Conservation (phyloP, 2,329 filamentous ascomycete genomes). For the Penicillium glabrum region DNA sequence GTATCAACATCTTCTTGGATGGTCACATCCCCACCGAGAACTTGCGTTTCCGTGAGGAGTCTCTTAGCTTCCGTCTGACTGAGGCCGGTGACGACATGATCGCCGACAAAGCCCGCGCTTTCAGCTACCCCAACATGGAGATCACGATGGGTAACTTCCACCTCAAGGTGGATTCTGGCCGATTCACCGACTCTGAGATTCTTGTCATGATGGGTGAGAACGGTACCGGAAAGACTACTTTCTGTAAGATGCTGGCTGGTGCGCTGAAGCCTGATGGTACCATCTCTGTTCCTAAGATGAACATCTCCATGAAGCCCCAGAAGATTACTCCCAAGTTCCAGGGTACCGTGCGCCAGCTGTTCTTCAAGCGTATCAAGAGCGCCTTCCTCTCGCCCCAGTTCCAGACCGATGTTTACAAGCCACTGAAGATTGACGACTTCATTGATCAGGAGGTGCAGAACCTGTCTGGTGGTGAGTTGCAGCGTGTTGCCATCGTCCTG, state of each 20-base stretch:
- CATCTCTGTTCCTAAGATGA: constrained; percentile 82
- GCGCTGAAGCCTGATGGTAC: constrained; percentile 85
- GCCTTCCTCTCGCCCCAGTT: constrained; percentile 96
- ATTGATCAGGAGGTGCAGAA: constrained; percentile 99
- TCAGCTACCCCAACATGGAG: constrained; percentile 84
- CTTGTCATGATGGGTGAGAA: constrained; percentile 99
- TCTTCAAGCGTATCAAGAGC: constrained; percentile 99
- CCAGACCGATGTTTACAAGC: constrained; percentile 99
- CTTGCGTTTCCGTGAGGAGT: constrained; percentile 95
- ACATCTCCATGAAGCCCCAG: constrained; percentile 99
- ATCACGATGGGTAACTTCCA: constrained; percentile 91
- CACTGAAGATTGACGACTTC: constrained; percentile 98
- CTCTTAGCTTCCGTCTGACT: constrained; percentile 88
- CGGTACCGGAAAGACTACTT: constrained; percentile 98
- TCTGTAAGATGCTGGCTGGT: constrained; percentile 94
- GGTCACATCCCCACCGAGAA: constrained; percentile 98
- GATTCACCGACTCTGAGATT: constrained; percentile 97
- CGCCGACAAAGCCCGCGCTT: constrained; percentile 79
- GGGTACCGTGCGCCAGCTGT: constrained; percentile 93
- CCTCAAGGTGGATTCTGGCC: constrained; percentile 75
- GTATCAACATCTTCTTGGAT: constrained; percentile 99
- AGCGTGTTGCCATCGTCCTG: constrained; percentile 96
- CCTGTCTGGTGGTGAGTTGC: constrained; percentile 97
- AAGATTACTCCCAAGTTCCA: constrained; percentile 98
- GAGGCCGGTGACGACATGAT: constrained; percentile 88